Conservation (phyloP, 768 basidiomycete species). For the Tricholoma flavovirens region DNA sequence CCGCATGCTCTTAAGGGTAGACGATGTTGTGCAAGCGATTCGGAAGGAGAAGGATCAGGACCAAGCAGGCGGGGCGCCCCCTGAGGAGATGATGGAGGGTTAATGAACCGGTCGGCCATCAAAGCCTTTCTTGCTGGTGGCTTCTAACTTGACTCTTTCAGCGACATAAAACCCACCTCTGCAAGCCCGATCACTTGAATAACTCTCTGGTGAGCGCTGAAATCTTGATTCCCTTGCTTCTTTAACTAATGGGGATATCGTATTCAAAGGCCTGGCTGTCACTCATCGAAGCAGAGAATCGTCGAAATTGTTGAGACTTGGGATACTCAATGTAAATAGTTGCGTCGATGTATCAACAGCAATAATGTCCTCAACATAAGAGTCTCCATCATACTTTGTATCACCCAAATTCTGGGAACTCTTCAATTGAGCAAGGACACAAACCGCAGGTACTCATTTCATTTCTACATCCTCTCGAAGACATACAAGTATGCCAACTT, state of each 20-base stretch:
- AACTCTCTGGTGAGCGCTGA: not conserved
- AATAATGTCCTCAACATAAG: not conserved
- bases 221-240: not conserved
- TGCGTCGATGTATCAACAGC: not conserved
- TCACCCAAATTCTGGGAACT: not conserved
- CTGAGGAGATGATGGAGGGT: slow-evolving; percentile 46
- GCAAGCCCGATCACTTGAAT: not conserved
- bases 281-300: not conserved
- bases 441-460: not conserved
- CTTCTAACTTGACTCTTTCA: not conserved
- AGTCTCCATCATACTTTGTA: not conserved
- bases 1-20: slow-evolving; percentile 86
- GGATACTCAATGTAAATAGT: no score
- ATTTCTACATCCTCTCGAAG: slow-evolving; percentile 57
- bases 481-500: slow-evolving; percentile 90
- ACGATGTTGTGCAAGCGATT: slow-evolving; percentile 90
- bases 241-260: not conserved
- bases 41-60: slow-evolving; percentile 65
- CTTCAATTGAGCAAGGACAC: not conserved
- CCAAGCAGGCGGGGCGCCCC: slow-evolving; percentile 34
- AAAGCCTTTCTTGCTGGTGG: not conserved
- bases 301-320: not conserved
- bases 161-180: not conserved
- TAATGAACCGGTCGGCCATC: slow-evolving; percentile 1
- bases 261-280: not conserved